Base-by-base conservation (phyloP, 2,329 filamentous ascomycete genomes). In the Claviceps monticola region DNA sequence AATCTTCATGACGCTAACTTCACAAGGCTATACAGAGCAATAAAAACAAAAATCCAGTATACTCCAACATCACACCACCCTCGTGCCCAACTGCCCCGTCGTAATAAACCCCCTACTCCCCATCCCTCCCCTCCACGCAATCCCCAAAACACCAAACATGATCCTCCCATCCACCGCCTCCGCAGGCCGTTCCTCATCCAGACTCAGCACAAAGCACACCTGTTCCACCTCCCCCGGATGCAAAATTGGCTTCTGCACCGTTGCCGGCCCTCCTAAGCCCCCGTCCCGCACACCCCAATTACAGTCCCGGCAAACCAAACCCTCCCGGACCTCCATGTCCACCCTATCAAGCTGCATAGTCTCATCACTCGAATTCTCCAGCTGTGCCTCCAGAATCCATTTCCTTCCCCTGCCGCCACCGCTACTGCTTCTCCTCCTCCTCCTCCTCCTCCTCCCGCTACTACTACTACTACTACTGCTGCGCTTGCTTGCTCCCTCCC, bases 311-410 rank as follows among this genome's bases (percentile, higher is more conserved):
- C 73, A 78, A 46, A 60, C 59, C 49, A 82, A 64, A 3, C 76
- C 75, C 1, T 67, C 59, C 56, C 75, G 76, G 6, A 76, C 67
- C 50, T 81, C 74, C 52, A 84, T 65, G 36, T 69, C 68, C 34
- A 82, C 78, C 55, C 71, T 72, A 67, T 95, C 87, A 49, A 98
- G 75, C 62, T 86, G 80, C 57, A 97, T 84, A 4, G 82, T 74
- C 45, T 83, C 83, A 64, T 96, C 90, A 46, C 88, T 88, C 62
- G 90, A 86, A 67, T 97, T 98, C 72, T 98, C 93, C 53, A 98
- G 69, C 70, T 98, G 93, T 26, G 91, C 93, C 67, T 98, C 93
- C 48, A 98, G 74, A 14, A 88, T 82, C 78, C 88, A 95, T 53
- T 69, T 64, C 54, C 71, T 56, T 52, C 17, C 69, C 43, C 17